Percentiles rank a stretch among this genome's conserved stretches.
phyloP scores from a whole-genome alignment of 2,329 filamentous ascomycete genomes.

The Colletotrichum filicis region DNA sequence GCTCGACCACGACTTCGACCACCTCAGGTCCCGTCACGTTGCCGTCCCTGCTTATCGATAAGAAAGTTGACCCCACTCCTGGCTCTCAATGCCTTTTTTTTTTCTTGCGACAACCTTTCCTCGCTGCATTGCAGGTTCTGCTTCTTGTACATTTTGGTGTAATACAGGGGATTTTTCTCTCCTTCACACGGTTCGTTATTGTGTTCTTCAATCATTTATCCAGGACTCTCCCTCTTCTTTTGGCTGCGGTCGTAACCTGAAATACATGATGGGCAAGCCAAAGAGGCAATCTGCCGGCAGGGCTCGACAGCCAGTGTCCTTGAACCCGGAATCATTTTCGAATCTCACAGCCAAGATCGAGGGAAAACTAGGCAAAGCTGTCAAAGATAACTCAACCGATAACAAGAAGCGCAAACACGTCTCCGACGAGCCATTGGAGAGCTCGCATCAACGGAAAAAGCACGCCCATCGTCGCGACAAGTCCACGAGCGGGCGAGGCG shows the following conservation, averaged over 20 bases:
- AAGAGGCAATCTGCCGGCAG: conserved; percentile 13
- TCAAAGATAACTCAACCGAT: conserved; percentile 57
- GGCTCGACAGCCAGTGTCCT: conserved; percentile 36
- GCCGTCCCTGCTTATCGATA: not conserved
- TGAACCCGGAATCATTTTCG: conserved; percentile 62
- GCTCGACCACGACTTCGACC: not conserved
- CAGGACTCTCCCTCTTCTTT: not conserved
- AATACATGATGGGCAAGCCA: conserved; percentile 18
- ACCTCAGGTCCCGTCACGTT: no score
- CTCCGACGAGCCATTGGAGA: conserved; percentile 3
- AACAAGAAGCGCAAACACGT: conserved; percentile 49
- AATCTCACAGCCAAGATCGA: conserved; percentile 68
- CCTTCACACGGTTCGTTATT: not conserved
- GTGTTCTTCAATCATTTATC: not conserved
- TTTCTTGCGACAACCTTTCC: not conserved
- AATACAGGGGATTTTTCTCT: not conserved
- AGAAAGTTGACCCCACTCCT: not conserved
- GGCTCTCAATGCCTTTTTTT: no score
- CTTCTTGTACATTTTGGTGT: not conserved
- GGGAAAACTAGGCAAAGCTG: conserved; percentile 54
- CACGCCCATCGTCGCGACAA: conserved; percentile 1
- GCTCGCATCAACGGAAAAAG: conserved; percentile 24
- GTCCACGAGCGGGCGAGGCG: conserved; percentile 32
- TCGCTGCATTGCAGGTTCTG: not conserved
- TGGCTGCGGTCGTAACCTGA: not conserved